A percentile compares a stretch with the other conserved stretches of the same genome.
Conservation (phyloP, 208 protist species). For the Trypanosoma boissoni region DNA sequence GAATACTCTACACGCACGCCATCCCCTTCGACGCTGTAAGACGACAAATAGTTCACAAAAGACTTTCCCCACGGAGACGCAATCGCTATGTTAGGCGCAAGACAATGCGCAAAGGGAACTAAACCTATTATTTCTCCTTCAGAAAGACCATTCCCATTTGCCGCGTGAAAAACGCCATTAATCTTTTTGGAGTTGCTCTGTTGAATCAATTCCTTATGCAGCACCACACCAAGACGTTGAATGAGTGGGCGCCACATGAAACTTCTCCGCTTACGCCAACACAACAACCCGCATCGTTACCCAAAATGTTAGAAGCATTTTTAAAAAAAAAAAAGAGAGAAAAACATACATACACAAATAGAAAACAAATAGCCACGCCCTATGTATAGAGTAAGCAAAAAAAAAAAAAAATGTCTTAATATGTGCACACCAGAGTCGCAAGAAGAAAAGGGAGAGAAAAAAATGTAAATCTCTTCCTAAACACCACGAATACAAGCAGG, state of each 20-base stretch:
- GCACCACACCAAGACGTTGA: constrained; percentile 28
- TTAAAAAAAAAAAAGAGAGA: constrained; percentile 1
- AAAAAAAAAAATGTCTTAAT: constrained; percentile 10
- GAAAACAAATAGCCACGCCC: constrained; percentile 4
- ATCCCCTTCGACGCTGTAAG: constrained; percentile 29
- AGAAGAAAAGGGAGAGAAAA: no score
- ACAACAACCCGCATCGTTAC: no score
- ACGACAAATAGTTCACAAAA: constrained; percentile 30
- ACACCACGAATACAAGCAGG: no score
- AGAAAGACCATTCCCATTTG: constrained; percentile 21
- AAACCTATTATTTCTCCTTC: constrained; percentile 43
- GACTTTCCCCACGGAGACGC: constrained; percentile 49
- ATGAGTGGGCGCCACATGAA: constrained; percentile 49
- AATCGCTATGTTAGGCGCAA: constrained; percentile 45
- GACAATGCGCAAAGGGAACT: constrained; percentile 47
- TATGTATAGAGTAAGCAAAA: constrained; percentile 6
- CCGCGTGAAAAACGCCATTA: constrained; percentile 43
- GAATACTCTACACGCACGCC: constrained; percentile 45
- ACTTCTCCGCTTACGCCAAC: not conserved
- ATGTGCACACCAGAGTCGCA: no score
- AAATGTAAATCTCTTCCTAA: no score
- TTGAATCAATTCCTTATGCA: constrained; percentile 34
- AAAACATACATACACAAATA: not conserved
- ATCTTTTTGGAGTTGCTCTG: constrained; percentile 28
- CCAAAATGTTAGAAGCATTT: no score